Conservation (phyloP, 1,284 basidiomycete genomes). For the Puccinia horiana region DNA sequence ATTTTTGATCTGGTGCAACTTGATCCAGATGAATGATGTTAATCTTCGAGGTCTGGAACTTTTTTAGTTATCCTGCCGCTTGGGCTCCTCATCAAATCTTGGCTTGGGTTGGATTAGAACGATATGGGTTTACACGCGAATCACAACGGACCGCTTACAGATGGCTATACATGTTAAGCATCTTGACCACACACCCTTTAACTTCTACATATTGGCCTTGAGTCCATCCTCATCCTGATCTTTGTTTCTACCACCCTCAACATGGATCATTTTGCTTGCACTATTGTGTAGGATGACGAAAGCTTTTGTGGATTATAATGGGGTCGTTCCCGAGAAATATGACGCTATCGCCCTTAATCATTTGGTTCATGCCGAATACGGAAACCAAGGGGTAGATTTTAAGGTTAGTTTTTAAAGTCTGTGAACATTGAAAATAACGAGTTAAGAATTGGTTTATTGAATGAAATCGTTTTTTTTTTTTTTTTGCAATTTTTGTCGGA, state of each 20-base stretch:
- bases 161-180: slow-evolving; percentile 80
- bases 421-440: no score
- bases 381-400: slow-evolving; percentile 96
- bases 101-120: slow-evolving; percentile 93
- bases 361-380: slow-evolving; percentile 95
- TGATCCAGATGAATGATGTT: background rate
- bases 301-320: slow-evolving; percentile 91
- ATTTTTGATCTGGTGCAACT: background rate
- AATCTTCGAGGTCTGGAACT: background rate
- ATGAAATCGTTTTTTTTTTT: background rate
- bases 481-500: no score
- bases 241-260: background rate
- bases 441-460: no score
- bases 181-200: background rate
- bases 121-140: slow-evolving; percentile 92
- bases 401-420: slow-evolving; percentile 75
- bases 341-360: slow-evolving; percentile 93
- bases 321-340: slow-evolving; percentile 97
- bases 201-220: no score
- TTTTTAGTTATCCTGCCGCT: slow-evolving; percentile 57
- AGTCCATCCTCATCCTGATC: background rate
- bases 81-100: slow-evolving; percentile 97
- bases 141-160: slow-evolving; percentile 90
- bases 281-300: slow-evolving; percentile 61
- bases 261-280: background rate